Evolutionary conservation across 2,329 filamentous ascomycete genomes (phyloP), one percentile per base, ranked within the genome.

Genomic region (Tolypocladium capitatum): DNA sequence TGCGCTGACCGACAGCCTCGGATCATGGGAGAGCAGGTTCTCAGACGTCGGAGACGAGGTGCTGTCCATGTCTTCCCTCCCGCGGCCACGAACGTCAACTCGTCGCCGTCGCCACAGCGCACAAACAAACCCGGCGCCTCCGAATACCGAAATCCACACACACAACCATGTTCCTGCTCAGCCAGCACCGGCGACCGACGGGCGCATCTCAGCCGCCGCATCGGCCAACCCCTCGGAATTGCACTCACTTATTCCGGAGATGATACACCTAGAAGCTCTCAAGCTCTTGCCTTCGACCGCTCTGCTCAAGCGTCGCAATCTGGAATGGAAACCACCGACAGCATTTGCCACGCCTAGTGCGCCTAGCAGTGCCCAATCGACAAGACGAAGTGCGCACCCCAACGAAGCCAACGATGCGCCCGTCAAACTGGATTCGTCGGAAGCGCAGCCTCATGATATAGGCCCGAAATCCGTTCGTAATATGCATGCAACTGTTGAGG

Each of bases 41-140:
- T 43, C 50, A 20, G 52, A 53, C 21, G 51, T 61, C 20, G 53
- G 57, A 14, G 55, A 55, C n/a, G 56, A 60, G 47, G 55, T 60
- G 41, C 41, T 59, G n/a, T 43, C 53, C 21, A 42, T 41, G 41
- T 53, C 47, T 18, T 49, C 47, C 27, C 51, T 50, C 14, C 46
- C 53, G 11, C 51, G 44, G 11, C 51, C 55, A 16, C 56, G 49
- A 35, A 60, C 53, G n/a, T 53, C 56, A 16, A 48, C 59, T 21
- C 62, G 63, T 43, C 62, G 61, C 5, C 58, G 55, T 10, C 55
- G 57, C 43, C 56, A 56, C 43, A 54, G 54, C 45, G 49, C 47
- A 20, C 50, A 31, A 14, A 4, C 48, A 14, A 36, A 24, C 20
- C 14, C 28, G 14, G 41, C 16, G 6, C 40, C 28, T 18, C 7